phyloP scores from a whole-genome alignment of 257 asterid genomes.

The Knoxia roxburghii region DNA sequence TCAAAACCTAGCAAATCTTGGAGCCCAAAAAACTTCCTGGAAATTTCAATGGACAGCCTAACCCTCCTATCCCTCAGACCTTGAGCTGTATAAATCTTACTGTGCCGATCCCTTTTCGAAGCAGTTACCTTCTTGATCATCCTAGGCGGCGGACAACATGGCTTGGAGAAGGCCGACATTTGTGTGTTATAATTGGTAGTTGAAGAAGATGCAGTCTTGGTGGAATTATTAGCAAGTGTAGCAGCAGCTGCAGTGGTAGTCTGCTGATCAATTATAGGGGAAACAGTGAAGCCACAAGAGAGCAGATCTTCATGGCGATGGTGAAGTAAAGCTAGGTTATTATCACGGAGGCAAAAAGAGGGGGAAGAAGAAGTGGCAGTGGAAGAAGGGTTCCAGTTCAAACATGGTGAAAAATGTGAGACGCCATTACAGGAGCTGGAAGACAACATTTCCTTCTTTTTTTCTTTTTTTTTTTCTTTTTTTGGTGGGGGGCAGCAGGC shows the following conservation, averaged over 20 bases:
- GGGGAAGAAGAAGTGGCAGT: no score
- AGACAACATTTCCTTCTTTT: constrained; percentile 32
- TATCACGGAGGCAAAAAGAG: constrained; percentile 24
- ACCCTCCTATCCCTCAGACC: constrained; percentile 87
- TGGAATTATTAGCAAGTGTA: constrained; percentile 6
- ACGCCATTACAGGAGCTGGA: constrained; percentile 30
- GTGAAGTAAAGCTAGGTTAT: constrained; percentile 32
- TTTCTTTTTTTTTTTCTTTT: no score
- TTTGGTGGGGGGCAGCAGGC: no score
- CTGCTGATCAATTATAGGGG: constrained; percentile 21
- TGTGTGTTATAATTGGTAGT: background rate
- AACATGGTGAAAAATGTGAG: constrained; percentile 38
- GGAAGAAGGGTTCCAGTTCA: constrained; percentile 13
- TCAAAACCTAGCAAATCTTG: constrained; percentile 77
- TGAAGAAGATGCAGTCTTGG: background rate
- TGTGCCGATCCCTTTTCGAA: constrained; percentile 57
- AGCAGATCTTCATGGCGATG: constrained; percentile 29
- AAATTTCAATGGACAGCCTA: constrained; percentile 74
- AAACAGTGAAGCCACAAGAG: constrained; percentile 21
- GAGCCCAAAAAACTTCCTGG: constrained; percentile 78
- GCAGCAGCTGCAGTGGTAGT: no score
- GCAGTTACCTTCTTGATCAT: constrained; percentile 6
- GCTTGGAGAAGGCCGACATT: background rate
- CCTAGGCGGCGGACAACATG: no score
- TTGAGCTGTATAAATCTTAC: constrained; percentile 72